phyloP scores from a whole-genome alignment of 2,329 filamentous ascomycete species.

The Fusarium domesticum region DNA sequence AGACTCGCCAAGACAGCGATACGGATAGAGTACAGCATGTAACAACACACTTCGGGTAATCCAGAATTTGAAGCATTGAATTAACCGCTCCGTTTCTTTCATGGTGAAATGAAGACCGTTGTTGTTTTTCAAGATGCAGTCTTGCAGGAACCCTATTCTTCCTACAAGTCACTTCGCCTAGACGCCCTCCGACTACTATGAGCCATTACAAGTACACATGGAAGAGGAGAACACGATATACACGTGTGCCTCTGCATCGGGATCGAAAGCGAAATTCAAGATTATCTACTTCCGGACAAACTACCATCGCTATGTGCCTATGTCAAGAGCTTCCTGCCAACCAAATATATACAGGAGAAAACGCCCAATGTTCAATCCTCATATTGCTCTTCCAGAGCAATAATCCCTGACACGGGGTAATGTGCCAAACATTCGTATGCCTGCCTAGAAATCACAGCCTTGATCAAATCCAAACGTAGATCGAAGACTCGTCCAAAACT shows the following conservation, averaged over 20 bases:
- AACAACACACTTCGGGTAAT: constrained; percentile 24
- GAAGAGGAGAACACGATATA: too few relatives aligned
- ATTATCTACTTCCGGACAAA: neutral
- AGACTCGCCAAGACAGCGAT: constrained; percentile 10
- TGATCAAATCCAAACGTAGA: constrained; percentile 16
- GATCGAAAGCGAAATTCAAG: neutral
- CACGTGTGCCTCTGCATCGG: too few relatives aligned
- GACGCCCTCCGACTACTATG: too few relatives aligned
- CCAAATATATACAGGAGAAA: neutral
- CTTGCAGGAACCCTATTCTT: too few relatives aligned
- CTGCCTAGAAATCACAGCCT: constrained; percentile 13
- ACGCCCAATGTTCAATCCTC: constrained; percentile 4
- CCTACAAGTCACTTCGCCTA: too few relatives aligned
- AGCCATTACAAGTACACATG: too few relatives aligned
- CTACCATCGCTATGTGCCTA: neutral
- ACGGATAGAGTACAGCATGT: constrained; percentile 23
- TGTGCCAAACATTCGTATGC: constrained; percentile 4
- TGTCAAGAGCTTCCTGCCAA: neutral
- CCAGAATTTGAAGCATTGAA: constrained; percentile 19
- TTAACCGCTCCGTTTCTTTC: constrained; percentile 8
- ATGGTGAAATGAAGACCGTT: constrained; percentile 3
- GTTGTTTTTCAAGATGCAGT: constrained; percentile 1
- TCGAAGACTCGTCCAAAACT: constrained; percentile 32
- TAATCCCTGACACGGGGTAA: constrained; percentile 1
- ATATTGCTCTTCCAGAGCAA: constrained; percentile 1